Evolutionary conservation across 768 basidiomycete genomes (phyloP), one percentile per base, ranked within the genome.

Genomic region (Lactifluus pinguis): DNA sequence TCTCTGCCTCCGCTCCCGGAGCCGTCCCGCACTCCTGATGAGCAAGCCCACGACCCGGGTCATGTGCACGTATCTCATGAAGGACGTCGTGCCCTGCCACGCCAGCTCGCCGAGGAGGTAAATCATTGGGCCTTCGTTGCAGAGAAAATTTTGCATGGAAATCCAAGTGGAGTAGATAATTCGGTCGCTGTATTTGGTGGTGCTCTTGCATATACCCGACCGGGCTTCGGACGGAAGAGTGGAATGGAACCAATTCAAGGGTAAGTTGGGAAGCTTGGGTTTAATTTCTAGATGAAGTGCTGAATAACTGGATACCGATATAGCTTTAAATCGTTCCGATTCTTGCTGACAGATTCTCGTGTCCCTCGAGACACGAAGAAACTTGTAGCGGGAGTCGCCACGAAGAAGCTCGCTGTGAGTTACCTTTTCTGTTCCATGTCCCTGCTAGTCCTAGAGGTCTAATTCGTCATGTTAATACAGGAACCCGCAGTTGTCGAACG

Each of bases 91-190:
- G 83, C 86, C 57, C 77, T 93, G 65, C 76, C 87, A 19, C 77
- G 75, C 41, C 69, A 72, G 11, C 74, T 84, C 34, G 89, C 92
- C 5, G 87, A 94, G 65, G 78, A 86, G 64, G 85, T 95, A 66
- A 98, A 99, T 72, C 78, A 80, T 50, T 98, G 93, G 85, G 93
- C 97, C 19, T 98, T 97, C 74, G 77, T 98, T 54, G 81, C 87
- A 11, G 97, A 99, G 76, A 98, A 98, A 73, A 87, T 99, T 45
- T 75, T 98, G 53, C 97, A 99, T 71, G 97, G 97, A 0, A 98
- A 89, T 68, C 97, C 97, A 3, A 95, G 92, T 67, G 97, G 97
- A 9, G 89, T 99, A 25, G 97, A 99, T 72, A 98, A 99, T 72
- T 89, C 94, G 19, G 92, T 98, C 39, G 81, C 90, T 15, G 89